Evolutionary conservation across 208 protist species (phyloP).

Genomic region (Leishmania gerbilli): DNA sequence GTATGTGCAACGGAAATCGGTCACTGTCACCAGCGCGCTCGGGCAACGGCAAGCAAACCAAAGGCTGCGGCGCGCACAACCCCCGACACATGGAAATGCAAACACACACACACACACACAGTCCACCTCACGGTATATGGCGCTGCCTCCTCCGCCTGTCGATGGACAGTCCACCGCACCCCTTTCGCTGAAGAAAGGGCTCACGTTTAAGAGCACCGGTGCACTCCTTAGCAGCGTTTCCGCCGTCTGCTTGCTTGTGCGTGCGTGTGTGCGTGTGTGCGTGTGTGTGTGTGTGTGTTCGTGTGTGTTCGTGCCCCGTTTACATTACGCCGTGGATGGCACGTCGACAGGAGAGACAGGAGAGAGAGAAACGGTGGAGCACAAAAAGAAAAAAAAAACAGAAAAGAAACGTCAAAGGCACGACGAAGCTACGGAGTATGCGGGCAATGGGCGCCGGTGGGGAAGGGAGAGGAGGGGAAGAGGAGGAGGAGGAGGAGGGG

Average conservation of each 20-base stretch:
- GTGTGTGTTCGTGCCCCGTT: background rate
- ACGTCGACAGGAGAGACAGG: background rate
- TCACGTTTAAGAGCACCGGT: background rate
- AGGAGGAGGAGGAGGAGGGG: background rate
- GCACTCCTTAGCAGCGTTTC: too few relatives aligned
- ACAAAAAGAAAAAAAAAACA: background rate
- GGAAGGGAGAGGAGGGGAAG: background rate
- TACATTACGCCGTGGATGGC: background rate
- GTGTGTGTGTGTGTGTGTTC: background rate
- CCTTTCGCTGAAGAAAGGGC: background rate
- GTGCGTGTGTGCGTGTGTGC: background rate
- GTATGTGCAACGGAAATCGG: background rate
- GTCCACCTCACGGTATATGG: background rate
- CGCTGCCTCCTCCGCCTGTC: background rate
- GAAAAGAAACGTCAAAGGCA: constrained; percentile 13
- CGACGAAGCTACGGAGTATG: constrained; percentile 3
- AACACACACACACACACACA: background rate
- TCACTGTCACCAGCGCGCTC: background rate
- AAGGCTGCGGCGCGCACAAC: background rate
- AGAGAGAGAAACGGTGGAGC: background rate
- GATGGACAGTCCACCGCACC: background rate
- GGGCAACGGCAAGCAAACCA: background rate
- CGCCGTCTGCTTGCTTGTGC: background rate
- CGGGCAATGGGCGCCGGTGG: background rate
- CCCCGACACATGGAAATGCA: background rate